Percentiles rank a stretch among this genome's conserved stretches.
phyloP scores from a whole-genome alignment of 1,284 basidiomycete genomes.

The Limonomyces culmigenus region DNA sequence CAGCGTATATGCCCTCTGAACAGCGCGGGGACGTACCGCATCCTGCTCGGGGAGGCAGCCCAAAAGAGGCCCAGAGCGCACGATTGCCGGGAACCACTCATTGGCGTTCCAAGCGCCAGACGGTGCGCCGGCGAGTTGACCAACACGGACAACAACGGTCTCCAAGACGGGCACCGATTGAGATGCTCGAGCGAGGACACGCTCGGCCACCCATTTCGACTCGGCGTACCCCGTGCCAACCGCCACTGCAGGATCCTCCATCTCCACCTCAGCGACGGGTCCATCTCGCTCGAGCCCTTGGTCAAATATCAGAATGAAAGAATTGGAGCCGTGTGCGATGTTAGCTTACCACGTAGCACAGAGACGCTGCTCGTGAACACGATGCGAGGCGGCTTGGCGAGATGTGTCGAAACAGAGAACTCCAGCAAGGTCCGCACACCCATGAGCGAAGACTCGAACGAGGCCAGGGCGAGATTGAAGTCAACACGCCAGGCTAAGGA shows the following conservation, averaged over 20 bases:
- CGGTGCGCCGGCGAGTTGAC: slow-evolving; percentile 12
- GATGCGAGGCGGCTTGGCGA: slow-evolving; percentile 8
- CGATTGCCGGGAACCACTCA: slow-evolving; percentile 16
- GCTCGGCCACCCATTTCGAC: slow-evolving; percentile 14
- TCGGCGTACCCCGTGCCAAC: slow-evolving; percentile 11
- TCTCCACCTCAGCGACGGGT: slow-evolving; percentile 5
- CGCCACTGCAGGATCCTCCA: slow-evolving; percentile 8
- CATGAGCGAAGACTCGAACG: slow-evolving; percentile 11
- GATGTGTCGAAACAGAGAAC: slow-evolving; percentile 10
- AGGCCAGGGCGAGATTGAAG: slow-evolving; percentile 11
- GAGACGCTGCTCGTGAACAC: slow-evolving; percentile 13
- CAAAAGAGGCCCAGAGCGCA: slow-evolving; percentile 7
- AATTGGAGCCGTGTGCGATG: neutral
- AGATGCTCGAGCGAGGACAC: slow-evolving; percentile 8
- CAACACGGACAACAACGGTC: slow-evolving; percentile 10
- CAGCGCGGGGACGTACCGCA: slow-evolving; percentile 4
- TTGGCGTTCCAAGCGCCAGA: slow-evolving; percentile 14
- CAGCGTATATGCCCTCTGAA: neutral
- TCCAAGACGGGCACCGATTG: slow-evolving; percentile 6
- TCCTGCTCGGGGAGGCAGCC: slow-evolving; percentile 7
- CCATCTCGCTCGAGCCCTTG: neutral
- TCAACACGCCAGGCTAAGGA: slow-evolving; percentile 14
- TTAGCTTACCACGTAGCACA: slow-evolving; percentile 10
- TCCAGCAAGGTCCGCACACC: slow-evolving; percentile 12
- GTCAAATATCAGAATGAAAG: neutral